These are phyloP conservation scores for Grosmannia serpens DNA, from an alignment of 2,329 filamentous ascomycete species.

Conservation along the genomic window DNA sequence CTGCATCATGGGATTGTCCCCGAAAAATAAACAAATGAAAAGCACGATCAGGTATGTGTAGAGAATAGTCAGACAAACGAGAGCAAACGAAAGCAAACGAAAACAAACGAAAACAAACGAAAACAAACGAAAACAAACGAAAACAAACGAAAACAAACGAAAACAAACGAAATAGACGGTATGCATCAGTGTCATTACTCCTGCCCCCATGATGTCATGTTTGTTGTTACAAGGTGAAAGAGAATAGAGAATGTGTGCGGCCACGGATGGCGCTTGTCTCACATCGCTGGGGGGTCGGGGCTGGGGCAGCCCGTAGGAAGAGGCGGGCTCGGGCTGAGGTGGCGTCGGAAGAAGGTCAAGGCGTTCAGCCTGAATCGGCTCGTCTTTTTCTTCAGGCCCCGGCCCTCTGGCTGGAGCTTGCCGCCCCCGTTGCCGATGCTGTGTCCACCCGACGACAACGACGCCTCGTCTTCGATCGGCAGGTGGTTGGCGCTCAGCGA, in stretches of 20 bases:
- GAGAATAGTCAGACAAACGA: too few species aligned
- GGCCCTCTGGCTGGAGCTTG: slow-evolving; percentile 24
- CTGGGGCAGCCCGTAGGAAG: slow-evolving; percentile 19
- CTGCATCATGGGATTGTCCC: background rate
- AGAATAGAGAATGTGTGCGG: background rate
- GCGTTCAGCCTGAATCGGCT: slow-evolving; percentile 54
- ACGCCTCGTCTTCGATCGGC: slow-evolving; percentile 24
- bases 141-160: background rate
- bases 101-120: background rate
- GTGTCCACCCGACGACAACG: slow-evolving; percentile 13
- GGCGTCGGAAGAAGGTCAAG: slow-evolving; percentile 42
- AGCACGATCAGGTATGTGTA: slow-evolving; percentile 1
- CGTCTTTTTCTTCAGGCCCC: slow-evolving; percentile 47
- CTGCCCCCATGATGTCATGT: background rate
- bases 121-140: background rate
- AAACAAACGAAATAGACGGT: background rate
- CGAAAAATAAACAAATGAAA: background rate
- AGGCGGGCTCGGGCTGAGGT: slow-evolving; percentile 31
- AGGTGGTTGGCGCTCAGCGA: slow-evolving; percentile 17
- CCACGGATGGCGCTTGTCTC: background rate
- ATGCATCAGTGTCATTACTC: background rate
- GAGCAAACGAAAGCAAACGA: too few species aligned
- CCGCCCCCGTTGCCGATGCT: slow-evolving; percentile 33
- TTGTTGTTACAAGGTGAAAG: slow-evolving; percentile 1
- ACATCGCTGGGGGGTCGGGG: slow-evolving; percentile 2